These are phyloP conservation scores for Clonostachys solani DNA, from an alignment of 2,329 filamentous ascomycete genomes.

Conservation along the genomic window DNA sequence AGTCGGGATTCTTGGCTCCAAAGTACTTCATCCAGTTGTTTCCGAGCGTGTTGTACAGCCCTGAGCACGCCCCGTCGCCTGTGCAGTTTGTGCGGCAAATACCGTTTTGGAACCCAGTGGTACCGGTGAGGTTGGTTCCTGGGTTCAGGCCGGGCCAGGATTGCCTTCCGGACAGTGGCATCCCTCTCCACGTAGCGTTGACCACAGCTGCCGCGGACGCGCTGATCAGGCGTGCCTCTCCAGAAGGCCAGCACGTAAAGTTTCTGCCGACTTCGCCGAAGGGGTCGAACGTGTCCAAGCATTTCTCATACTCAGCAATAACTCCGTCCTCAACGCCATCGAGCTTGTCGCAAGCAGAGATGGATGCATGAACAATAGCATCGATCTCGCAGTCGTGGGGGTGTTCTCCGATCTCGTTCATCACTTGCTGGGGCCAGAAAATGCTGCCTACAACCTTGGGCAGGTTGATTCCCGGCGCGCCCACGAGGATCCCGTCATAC, in stretches of 20 bases:
- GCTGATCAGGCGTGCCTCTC: constrained; percentile 1
- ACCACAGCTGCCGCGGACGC: constrained; percentile 7
- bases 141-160: constrained; percentile 4
- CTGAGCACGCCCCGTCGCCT: neutral
- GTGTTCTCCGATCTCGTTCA: constrained; percentile 22
- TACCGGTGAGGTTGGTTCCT: constrained; percentile 6
- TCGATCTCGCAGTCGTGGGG: constrained; percentile 3
- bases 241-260: constrained; percentile 10
- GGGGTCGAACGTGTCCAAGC: constrained; percentile 20
- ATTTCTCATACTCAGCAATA: constrained; percentile 9
- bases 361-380: neutral
- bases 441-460: constrained; percentile 16
- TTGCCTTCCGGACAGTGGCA: neutral
- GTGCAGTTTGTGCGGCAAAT: neutral
- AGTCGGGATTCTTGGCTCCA: neutral
- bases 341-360: constrained; percentile 1
- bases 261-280: constrained; percentile 13
- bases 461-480: constrained; percentile 35
- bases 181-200: constrained; percentile 9
- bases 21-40: neutral
- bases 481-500: constrained; percentile 49
- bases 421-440: constrained; percentile 16
- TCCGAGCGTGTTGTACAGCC: neutral
- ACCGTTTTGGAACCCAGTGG: neutral
- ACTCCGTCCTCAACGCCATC: constrained; percentile 3